These are phyloP conservation scores for Pseudohalonectria lignicola DNA, from an alignment of 2,329 filamentous ascomycete species.

Conservation along the genomic window DNA sequence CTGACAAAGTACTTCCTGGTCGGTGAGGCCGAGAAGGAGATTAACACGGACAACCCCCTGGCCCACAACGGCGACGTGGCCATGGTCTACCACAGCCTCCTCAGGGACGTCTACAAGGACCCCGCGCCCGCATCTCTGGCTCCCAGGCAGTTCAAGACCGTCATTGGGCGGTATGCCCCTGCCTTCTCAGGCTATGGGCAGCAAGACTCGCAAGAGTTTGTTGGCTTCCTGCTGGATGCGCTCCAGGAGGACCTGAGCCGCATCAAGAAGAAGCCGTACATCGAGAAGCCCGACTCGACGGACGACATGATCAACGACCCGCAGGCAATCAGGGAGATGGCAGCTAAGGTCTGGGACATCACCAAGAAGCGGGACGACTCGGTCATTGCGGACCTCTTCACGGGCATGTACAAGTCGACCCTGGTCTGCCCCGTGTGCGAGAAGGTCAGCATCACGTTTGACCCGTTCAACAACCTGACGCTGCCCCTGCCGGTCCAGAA, in stretches of 20 bases:
- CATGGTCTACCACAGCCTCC: conserved; percentile 65
- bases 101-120: conserved; percentile 70
- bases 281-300: conserved; percentile 94
- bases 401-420: conserved; percentile 96
- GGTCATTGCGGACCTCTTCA: conserved; percentile 89
- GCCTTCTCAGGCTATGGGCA: conserved; percentile 92
- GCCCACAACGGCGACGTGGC: conserved; percentile 81
- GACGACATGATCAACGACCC: conserved; percentile 87
- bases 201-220: conserved; percentile 94
- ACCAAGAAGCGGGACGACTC: conserved; percentile 90
- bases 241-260: conserved; percentile 92
- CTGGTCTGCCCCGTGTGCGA: conserved; percentile 82
- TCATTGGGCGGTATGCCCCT: conserved; percentile 69
- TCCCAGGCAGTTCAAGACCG: conserved; percentile 72
- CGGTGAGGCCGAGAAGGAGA: conserved; percentile 62
- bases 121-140: conserved; percentile 55
- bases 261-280: conserved; percentile 91
- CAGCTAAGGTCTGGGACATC: conserved; percentile 81
- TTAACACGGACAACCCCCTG: conserved; percentile 78
- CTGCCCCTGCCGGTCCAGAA: conserved; percentile 82
- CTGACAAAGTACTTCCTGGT: conserved; percentile 83
- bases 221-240: conserved; percentile 88
- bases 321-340: conserved; percentile 71
- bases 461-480: conserved; percentile 92
- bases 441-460: conserved; percentile 97